A percentile compares a stretch with the other conserved stretches of the same genome.
These are phyloP conservation scores for Rhizopogon vulgaris DNA, from an alignment of 768 basidiomycete species.

Conservation along the genomic window DNA sequence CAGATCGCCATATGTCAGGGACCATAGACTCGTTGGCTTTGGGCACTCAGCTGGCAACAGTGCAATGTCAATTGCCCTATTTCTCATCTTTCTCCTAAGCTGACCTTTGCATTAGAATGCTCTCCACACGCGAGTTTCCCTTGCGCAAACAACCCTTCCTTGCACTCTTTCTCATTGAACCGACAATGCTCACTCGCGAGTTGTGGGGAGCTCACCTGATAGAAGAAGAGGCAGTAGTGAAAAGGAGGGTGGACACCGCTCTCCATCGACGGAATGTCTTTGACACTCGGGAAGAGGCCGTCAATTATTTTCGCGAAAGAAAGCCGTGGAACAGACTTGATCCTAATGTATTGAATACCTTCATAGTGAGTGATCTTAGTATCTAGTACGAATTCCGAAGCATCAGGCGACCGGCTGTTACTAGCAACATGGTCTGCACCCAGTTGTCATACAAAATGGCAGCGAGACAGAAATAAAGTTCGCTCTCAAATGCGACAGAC, in stretches of 20 bases:
- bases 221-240: slow-evolving; percentile 32
- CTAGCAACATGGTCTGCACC: slow-evolving; percentile 8
- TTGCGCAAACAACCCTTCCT: slow-evolving; percentile 22
- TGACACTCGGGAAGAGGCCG: slow-evolving; percentile 35
- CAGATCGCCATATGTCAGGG: slow-evolving; percentile 23
- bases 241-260: slow-evolving; percentile 29
- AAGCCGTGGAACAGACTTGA: slow-evolving; percentile 46
- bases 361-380: slow-evolving; percentile 28
- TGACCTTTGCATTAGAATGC: slow-evolving; percentile 23
- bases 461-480: slow-evolving; percentile 15
- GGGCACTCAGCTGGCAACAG: slow-evolving; percentile 43
- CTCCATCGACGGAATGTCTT: slow-evolving; percentile 36
- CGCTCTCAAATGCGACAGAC: slow-evolving; percentile 36
- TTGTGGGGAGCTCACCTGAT: slow-evolving; percentile 31
- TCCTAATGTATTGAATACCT: slow-evolving; percentile 29
- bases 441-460: background rate
- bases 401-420: slow-evolving; percentile 2
- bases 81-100: background rate
- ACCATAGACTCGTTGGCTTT: slow-evolving; percentile 32
- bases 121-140: slow-evolving; percentile 30
- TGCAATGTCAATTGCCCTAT: slow-evolving; percentile 25
- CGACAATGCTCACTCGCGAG: slow-evolving; percentile 34
- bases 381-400: background rate
- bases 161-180: slow-evolving; percentile 40
- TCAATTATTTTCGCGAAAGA: slow-evolving; percentile 35